Evolutionary conservation across 805 yeast species (phyloP), one percentile per base, ranked within the genome.

Genomic region (Debaryomyces prosopidis): DNA sequence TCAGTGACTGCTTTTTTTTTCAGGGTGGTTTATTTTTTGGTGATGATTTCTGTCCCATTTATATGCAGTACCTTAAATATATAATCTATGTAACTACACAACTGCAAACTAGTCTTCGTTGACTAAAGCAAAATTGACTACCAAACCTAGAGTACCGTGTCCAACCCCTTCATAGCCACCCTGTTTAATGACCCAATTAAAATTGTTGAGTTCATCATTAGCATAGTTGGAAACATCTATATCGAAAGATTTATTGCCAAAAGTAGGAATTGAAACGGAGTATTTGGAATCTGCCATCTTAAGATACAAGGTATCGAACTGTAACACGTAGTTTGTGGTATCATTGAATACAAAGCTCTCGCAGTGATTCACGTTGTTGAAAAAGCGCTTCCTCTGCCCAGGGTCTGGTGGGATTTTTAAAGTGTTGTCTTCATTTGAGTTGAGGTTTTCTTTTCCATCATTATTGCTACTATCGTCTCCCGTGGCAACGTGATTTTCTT

Each of bases 291-390:
- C 72, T 16, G 76, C 68, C 64, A 82, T 55, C 39, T 77, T 77
- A 19, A 84, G 54, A 42, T 73, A 74, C 20, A 79, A 77, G 2
- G 86, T 81, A 49, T 73, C 78, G 54, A 84, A 84, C 46, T 76
- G 79, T 44, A 83, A 69, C 17, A 58, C 52, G 49, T 82, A 83
- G 4, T 60, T 53, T 15, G 53, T 43, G 18, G 65, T 70, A 6
- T 66, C 58, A 17, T 63, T 46, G 51, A 80, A 81, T 1, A 48
- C 55, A 47, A 78, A 80, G 11, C 58, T 48, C 34, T 67, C 54
- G 42, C 82, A 69, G 41, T 73, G 59, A 0, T 58, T 54, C 10
- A 57, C 43, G 20, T 69, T 58, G 44, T 74, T 66, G 60, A 77
- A 84, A 50, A 59, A 73, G 42, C 62, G 66, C 51, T 72, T 74